These are phyloP conservation scores for Iris pallida DNA, from an alignment of 116 monocot genomes.

Conservation along the genomic window DNA sequence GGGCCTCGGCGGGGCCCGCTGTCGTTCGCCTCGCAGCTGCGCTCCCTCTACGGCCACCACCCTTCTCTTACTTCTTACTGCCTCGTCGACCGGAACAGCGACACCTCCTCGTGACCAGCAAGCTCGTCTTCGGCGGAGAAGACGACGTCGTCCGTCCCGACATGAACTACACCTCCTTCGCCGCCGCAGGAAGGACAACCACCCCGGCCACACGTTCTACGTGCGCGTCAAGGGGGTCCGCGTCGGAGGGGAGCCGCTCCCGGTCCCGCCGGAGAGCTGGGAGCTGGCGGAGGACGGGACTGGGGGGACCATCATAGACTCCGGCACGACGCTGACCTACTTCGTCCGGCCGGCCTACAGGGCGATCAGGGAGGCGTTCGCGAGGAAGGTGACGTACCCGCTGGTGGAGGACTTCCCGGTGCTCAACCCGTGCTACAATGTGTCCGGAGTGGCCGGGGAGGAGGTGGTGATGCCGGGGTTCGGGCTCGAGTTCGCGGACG, in stretches of 20 bases:
- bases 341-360: constrained; percentile 67
- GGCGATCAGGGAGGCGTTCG: constrained; percentile 44
- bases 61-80: constrained; percentile 58
- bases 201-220: constrained; percentile 70
- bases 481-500: constrained; percentile 62
- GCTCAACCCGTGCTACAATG: constrained; percentile 79
- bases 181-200: constrained; percentile 24
- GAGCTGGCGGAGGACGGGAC: constrained; percentile 32
- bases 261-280: constrained; percentile 51
- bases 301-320: constrained; percentile 87
- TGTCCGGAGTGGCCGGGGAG: constrained; percentile 37
- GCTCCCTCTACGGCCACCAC: neutral
- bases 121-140: constrained; percentile 68
- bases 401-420: constrained; percentile 41
- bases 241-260: constrained; percentile 50
- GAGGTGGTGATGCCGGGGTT: constrained; percentile 59
- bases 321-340: constrained; percentile 88
- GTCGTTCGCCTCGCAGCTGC: constrained; percentile 32
- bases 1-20: constrained; percentile 20
- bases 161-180: constrained; percentile 72
- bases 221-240: constrained; percentile 48
- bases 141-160: constrained; percentile 30
- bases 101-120: constrained; percentile 63
- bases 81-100: constrained; percentile 53
- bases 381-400: constrained; percentile 37